phyloP scores from a whole-genome alignment of 179 eudicot genomes.

The Vitellaria paradoxa region DNA sequence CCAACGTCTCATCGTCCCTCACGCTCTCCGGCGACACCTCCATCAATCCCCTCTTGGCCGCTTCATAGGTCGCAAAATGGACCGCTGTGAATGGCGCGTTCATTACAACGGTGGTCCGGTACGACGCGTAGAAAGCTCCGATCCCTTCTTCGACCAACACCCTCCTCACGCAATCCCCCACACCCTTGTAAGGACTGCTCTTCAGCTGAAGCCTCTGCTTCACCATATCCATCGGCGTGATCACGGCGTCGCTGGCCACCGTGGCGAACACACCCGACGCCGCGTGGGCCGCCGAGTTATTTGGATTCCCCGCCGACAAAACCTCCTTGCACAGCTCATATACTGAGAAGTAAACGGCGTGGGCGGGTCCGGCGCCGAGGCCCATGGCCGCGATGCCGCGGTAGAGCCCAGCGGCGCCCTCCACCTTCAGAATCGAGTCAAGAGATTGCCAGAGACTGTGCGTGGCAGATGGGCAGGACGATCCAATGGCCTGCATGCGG shows the following conservation, averaged over 20 bases:
- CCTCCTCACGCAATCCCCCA: constrained; percentile 66
- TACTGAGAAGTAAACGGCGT: constrained; percentile 35
- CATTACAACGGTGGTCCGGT: constrained; percentile 85
- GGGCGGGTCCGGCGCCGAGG: constrained; percentile 36
- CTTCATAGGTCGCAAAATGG: constrained; percentile 88
- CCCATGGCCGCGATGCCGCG: constrained; percentile 36
- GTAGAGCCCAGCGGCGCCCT: constrained; percentile 27
- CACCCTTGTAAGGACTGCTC: constrained; percentile 72
- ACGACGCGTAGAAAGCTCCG: constrained; percentile 82
- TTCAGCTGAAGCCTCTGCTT: constrained; percentile 80
- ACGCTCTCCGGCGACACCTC: constrained; percentile 52
- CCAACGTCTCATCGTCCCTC: constrained; percentile 53
- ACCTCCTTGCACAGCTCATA: constrained; percentile 30
- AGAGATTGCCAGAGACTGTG: constrained; percentile 22
- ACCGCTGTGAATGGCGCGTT: constrained; percentile 91
- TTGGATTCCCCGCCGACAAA: constrained; percentile 36
- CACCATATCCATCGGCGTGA: constrained; percentile 87
- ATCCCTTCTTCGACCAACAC: constrained; percentile 78
- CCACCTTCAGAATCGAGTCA: constrained; percentile 25
- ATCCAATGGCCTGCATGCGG: constrained; percentile 38
- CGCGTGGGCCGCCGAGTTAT: constrained; percentile 59
- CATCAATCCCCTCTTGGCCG: constrained; percentile 55
- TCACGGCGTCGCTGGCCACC: constrained; percentile 69
- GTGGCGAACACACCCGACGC: constrained; percentile 75
- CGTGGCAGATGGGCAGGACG: constrained; percentile 15